Evolutionary conservation across 139 green algal species (phyloP).

Genomic region (Parachlorella kessleri): DNA sequence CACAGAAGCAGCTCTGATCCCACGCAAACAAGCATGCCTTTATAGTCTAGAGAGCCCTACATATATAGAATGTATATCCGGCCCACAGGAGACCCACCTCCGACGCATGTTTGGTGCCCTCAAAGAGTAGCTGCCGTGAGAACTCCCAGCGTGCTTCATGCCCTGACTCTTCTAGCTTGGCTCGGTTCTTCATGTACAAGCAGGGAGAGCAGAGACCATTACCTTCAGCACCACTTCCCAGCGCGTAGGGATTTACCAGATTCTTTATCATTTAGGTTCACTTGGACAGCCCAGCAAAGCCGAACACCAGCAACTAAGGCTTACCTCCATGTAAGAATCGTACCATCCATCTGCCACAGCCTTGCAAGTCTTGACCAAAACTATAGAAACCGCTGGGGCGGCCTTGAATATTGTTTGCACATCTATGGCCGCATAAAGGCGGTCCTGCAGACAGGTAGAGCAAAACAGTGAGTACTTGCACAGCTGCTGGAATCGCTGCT

Average conservation of each 20-base stretch:
- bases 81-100: too few relatives aligned
- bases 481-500: too few relatives aligned
- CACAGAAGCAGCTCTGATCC: too few relatives aligned
- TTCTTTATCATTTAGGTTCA: too few relatives aligned
- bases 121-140: conserved; percentile 84
- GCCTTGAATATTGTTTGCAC: neutral
- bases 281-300: too few relatives aligned
- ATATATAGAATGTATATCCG: too few relatives aligned
- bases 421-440: neutral
- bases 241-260: too few relatives aligned
- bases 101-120: conserved; percentile 85
- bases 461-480: too few relatives aligned
- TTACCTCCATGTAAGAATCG: neutral
- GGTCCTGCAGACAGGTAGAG: too few relatives aligned
- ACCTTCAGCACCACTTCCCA: neutral
- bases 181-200: conserved; percentile 58
- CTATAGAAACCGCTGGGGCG: neutral
- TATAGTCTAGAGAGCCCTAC: too few relatives aligned
- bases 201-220: neutral
- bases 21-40: too few relatives aligned
- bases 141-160: conserved; percentile 94
- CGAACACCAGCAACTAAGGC: too few relatives aligned
- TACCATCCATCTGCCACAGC: neutral
- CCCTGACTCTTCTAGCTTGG: conserved; percentile 85
- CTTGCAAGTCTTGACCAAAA: neutral